Evolutionary conservation across 768 basidiomycete genomes (phyloP).

Genomic region (Phlebiopsis flavidoalba): DNA sequence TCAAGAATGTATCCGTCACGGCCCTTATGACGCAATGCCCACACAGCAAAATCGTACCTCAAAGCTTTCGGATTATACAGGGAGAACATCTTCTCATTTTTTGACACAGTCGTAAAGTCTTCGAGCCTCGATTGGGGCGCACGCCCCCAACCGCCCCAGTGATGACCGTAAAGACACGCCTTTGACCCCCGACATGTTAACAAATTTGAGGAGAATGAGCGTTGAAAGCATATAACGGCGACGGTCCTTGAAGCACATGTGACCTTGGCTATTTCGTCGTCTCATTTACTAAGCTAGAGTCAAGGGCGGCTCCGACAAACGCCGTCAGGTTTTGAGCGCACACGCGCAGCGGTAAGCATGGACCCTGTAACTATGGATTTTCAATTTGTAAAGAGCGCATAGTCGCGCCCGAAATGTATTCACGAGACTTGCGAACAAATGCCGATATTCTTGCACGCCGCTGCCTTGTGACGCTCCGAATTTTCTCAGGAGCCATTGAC

Average conservation of each 20-base stretch:
- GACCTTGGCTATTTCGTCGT: not conserved
- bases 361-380: too few relatives aligned
- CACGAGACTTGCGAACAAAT: too few relatives aligned
- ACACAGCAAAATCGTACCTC: too few relatives aligned
- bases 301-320: not conserved
- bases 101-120: slow-evolving; percentile 22
- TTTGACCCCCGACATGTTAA: not conserved
- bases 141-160: not conserved
- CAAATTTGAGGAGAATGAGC: not conserved
- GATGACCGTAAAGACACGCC: not conserved
- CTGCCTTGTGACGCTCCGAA: too few relatives aligned
- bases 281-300: not conserved
- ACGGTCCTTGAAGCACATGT: not conserved
- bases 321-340: not conserved
- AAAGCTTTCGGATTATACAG: slow-evolving; percentile 47
- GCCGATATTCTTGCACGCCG: too few relatives aligned
- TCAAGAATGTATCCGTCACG: too few relatives aligned
- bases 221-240: not conserved
- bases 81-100: slow-evolving; percentile 39
- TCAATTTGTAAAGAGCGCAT: too few relatives aligned
- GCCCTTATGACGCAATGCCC: too few relatives aligned
- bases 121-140: not conserved
- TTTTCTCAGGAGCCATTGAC: too few relatives aligned
- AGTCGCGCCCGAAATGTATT: too few relatives aligned
- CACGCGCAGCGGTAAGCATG: too few relatives aligned